phyloP scores from a whole-genome alignment of 202 grass and related monocot genomes.

The Setaria italica region DNA sequence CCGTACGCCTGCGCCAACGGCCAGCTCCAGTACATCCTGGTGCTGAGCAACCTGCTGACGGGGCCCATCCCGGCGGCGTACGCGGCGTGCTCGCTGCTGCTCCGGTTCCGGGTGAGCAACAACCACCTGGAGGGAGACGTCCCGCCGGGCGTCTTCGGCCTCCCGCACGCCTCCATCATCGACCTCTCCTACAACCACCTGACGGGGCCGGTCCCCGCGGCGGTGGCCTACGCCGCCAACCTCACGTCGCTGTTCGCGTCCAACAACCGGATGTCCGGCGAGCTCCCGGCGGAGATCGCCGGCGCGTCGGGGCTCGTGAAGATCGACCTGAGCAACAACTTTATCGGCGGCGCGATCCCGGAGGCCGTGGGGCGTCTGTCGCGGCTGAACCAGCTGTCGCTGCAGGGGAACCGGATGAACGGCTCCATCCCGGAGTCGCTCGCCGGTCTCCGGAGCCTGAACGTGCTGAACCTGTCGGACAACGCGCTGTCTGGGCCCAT shows the following conservation, averaged over 20 bases:
- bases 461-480: conserved; percentile 92
- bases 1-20: conserved; percentile 53
- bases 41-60: conserved; percentile 78
- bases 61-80: conserved; percentile 67
- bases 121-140: conserved; percentile 73
- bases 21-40: conserved; percentile 79
- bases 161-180: conserved; percentile 77
- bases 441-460: conserved; percentile 61
- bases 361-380: conserved; percentile 43
- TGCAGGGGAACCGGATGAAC: conserved; percentile 74
- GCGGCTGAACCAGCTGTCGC: conserved; percentile 78
- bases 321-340: conserved; percentile 85
- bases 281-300: conserved; percentile 68
- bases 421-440: conserved; percentile 73
- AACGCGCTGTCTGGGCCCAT: conserved; percentile 80
- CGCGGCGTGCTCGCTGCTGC: conserved; percentile 55
- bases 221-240: conserved; percentile 64
- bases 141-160: conserved; percentile 65
- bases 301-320: conserved; percentile 58
- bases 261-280: conserved; percentile 63
- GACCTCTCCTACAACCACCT: conserved; percentile 84
- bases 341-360: conserved; percentile 69
- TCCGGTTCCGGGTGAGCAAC: conserved; percentile 79
- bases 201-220: conserved; percentile 50
- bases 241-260: conserved; percentile 75